Conservation (phyloP, 148 eudicot genomes). For the Chenopodium album region DNA sequence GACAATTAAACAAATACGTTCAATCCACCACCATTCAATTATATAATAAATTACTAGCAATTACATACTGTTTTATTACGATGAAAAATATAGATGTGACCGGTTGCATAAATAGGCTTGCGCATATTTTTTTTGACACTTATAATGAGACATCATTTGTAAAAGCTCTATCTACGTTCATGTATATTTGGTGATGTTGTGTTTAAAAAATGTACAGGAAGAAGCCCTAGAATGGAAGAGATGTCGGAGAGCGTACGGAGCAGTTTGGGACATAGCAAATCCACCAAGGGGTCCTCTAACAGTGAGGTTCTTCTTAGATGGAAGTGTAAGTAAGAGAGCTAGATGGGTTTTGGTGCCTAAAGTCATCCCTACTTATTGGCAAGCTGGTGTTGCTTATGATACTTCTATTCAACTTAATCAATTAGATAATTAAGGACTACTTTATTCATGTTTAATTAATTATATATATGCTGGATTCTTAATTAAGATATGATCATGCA, state of each 20-base stretch:
- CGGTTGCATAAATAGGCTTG: too few relatives aligned
- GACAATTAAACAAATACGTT: too few relatives aligned
- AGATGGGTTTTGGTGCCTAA: conserved; percentile 37
- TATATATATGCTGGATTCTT: not conserved
- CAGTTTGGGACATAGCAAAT: conserved; percentile 61
- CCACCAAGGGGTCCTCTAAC: conserved; percentile 51
- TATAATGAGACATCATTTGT: too few relatives aligned
- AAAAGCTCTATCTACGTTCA: too few relatives aligned
- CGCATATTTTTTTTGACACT: too few relatives aligned
- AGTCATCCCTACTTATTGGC: conserved; percentile 41
- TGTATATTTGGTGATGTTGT: not conserved
- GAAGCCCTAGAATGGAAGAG: conserved; percentile 57
- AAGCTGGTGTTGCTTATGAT: conserved; percentile 40
- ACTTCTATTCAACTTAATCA: conserved; percentile 16
- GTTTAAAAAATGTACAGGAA: conserved; percentile 31
- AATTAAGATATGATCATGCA: conserved; percentile 1
- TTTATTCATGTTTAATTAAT: too few relatives aligned
- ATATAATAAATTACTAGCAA: too few relatives aligned
- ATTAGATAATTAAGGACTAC: too few relatives aligned
- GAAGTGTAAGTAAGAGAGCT: conserved; percentile 24
- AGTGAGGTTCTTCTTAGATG: conserved; percentile 39
- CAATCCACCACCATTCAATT: too few relatives aligned
- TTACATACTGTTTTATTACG: too few relatives aligned
- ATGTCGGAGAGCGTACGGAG: conserved; percentile 54
- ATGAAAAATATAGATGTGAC: too few relatives aligned